These are phyloP conservation scores for Phyllosticta citrichinensis DNA, from an alignment of 2,329 filamentous ascomycete species.

Conservation along the genomic window DNA sequence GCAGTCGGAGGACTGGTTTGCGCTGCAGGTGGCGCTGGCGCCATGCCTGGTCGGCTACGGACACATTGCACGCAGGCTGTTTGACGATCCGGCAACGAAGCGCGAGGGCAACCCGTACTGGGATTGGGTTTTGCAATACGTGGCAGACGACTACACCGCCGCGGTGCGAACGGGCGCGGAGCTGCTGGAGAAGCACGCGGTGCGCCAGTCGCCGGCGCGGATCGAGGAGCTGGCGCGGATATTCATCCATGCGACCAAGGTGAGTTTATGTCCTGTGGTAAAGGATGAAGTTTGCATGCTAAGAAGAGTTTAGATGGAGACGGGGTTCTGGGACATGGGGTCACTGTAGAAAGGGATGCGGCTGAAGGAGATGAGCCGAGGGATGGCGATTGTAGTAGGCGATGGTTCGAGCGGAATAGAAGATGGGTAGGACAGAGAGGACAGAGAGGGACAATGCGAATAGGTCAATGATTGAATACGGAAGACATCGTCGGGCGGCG, in stretches of 20 bases:
- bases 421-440: too few species aligned
- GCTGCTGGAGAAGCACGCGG: conserved; percentile 64
- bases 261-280: conserved; percentile 24
- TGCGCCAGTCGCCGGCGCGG: conserved; percentile 60
- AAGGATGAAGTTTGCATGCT: not conserved
- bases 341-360: conserved; percentile 17
- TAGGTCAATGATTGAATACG: too few species aligned
- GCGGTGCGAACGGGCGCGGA: conserved; percentile 62
- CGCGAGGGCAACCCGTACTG: conserved; percentile 66
- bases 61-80: conserved; percentile 62
- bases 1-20: conserved; percentile 78
- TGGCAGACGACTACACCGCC: conserved; percentile 65
- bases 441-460: too few species aligned
- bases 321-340: conserved; percentile 66
- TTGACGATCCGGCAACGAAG: conserved; percentile 49
- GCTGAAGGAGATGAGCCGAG: not conserved
- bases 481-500: not conserved
- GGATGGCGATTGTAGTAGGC: not conserved
- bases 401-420: too few species aligned
- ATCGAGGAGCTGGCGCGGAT: conserved; percentile 77
- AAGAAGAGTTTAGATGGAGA: conserved; percentile 50
- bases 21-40: conserved; percentile 71
- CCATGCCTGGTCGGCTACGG: conserved; percentile 89
- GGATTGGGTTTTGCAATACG: conserved; percentile 86
- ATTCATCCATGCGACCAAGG: conserved; percentile 79